A percentile compares a stretch with the other conserved stretches of the same genome.
These are phyloP conservation scores for Ganoderma sp. DNA, from an alignment of 1,284 basidiomycete species.

Conservation along the genomic window DNA sequence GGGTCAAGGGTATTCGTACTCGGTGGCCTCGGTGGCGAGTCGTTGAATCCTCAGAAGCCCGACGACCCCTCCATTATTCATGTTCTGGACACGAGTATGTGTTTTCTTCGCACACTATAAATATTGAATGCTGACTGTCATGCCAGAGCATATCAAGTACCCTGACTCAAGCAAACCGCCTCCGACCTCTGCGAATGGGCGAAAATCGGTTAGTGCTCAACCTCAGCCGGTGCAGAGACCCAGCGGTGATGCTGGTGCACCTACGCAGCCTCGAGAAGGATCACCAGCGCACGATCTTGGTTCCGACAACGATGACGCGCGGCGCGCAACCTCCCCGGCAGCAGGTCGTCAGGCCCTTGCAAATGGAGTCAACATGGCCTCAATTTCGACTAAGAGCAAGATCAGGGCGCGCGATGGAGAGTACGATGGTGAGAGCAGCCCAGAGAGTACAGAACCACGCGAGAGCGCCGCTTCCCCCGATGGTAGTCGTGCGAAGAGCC, in stretches of 20 bases:
- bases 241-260: conserved; percentile 42
- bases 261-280: conserved; percentile 49
- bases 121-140: conserved; percentile 14
- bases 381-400: conserved; percentile 45
- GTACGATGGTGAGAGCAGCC: conserved; percentile 56
- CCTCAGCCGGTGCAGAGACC: conserved; percentile 31
- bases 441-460: conserved; percentile 50
- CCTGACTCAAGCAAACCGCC: conserved; percentile 70
- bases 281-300: conserved; percentile 56
- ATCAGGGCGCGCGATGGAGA: conserved; percentile 66
- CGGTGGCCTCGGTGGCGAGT: conserved; percentile 88
- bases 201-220: conserved; percentile 48
- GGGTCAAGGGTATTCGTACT: conserved; percentile 91
- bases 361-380: conserved; percentile 27
- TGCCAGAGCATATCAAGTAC: conserved; percentile 90
- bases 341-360: conserved; percentile 30
- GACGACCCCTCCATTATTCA: conserved; percentile 89
- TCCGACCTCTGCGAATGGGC: conserved; percentile 46
- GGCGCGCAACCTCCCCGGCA: conserved; percentile 53
- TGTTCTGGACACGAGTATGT: conserved; percentile 91
- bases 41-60: conserved; percentile 72
- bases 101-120: conserved; percentile 14
- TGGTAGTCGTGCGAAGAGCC: conserved; percentile 64
- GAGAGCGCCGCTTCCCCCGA: conserved; percentile 64
- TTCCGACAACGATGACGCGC: conserved; percentile 58